Percentiles rank a stretch among this genome's conserved stretches.
Evolutionary conservation across 202 grass and related monocot species (phyloP).

Genomic region (Sporobolus alterniflorus): DNA sequence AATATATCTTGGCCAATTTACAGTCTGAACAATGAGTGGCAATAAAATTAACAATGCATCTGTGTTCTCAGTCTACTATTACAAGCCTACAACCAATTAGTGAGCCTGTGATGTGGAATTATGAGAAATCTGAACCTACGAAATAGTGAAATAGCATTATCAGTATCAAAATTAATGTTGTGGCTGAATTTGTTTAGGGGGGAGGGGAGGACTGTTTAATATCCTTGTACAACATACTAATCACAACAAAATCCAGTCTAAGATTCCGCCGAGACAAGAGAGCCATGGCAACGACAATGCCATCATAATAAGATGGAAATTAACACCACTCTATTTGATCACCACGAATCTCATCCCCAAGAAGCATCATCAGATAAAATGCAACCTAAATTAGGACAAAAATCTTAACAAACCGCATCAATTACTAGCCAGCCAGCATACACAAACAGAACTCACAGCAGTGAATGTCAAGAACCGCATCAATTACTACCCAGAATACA

Average conservation of each 20-base stretch:
- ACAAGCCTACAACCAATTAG: background rate
- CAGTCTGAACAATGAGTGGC: background rate
- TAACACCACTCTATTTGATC: conserved; percentile 13
- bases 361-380: background rate
- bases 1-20: background rate
- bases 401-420: background rate
- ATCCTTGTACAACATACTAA: background rate
- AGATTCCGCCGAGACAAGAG: background rate
- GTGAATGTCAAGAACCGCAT: background rate
- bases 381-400: background rate
- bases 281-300: background rate
- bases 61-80: background rate
- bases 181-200: background rate
- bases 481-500: background rate
- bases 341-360: background rate
- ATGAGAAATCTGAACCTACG: conserved; percentile 7
- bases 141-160: conserved; percentile 14
- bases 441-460: background rate
- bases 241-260: background rate
- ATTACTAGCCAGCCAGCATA: background rate
- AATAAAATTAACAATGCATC: background rate
- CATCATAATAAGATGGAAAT: conserved; percentile 14
- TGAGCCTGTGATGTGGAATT: background rate
- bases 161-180: conserved; percentile 2
- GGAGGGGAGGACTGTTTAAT: background rate